Evolutionary conservation across 2,329 filamentous ascomycete genomes (phyloP).

Genomic region (Sclerotiophoma versabilis): DNA sequence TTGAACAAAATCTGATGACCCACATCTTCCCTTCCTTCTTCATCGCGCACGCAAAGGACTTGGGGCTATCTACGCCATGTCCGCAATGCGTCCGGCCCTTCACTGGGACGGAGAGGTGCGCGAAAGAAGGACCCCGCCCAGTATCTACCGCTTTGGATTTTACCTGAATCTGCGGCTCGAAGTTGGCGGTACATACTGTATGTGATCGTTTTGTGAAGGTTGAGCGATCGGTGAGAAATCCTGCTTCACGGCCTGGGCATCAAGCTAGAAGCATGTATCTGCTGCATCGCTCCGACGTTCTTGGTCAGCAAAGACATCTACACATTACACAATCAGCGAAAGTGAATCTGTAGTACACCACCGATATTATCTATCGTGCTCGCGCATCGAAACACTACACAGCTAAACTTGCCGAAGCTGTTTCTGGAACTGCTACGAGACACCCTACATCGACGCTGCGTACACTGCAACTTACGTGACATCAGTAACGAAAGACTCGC

Average conservation of each 20-base stretch:
- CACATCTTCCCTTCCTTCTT: not conserved
- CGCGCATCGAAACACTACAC: not conserved
- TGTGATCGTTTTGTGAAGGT: not conserved
- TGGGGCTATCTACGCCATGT: constrained; percentile 44
- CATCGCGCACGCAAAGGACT: constrained; percentile 49
- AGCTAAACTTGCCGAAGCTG: not conserved
- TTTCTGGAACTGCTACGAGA: not conserved
- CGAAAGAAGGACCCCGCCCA: constrained; percentile 56
- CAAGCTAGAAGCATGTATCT: not conserved
- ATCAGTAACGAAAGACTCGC: not conserved
- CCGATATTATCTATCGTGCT: not conserved
- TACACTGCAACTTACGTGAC: not conserved
- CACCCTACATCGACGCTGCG: not conserved
- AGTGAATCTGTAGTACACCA: not conserved
- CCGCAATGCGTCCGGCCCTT: constrained; percentile 50
- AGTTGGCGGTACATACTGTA: constrained; percentile 55
- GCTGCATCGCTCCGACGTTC: not conserved
- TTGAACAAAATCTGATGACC: constrained; percentile 33
- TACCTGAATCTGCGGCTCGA: constrained; percentile 60
- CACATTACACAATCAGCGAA: not conserved
- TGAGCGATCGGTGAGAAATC: not conserved
- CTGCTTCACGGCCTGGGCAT: not conserved
- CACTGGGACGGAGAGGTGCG: constrained; percentile 52
- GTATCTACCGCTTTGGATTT: constrained; percentile 62
- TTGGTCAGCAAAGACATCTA: not conserved